Evolutionary conservation across 306 rosid species (phyloP).

Genomic region (Ceratonia siliqua): DNA sequence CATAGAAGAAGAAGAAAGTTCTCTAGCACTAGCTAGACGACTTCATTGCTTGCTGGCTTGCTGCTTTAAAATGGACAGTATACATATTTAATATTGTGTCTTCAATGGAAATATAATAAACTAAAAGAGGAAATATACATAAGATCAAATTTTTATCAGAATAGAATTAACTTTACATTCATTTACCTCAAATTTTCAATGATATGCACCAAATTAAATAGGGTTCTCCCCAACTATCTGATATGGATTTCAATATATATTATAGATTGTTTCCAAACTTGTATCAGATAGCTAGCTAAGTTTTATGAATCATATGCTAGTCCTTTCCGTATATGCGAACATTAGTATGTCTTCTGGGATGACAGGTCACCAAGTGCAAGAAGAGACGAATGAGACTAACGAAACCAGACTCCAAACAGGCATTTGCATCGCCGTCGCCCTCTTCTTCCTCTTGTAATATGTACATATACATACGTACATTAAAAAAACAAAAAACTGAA

Average conservation of each 20-base stretch:
- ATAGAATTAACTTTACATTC: too few species aligned
- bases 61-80: slow-evolving; percentile 2
- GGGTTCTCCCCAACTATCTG: too few species aligned
- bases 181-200: too few species aligned
- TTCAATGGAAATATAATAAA: not conserved
- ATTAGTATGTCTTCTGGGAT: too few species aligned
- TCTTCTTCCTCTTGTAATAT: not conserved
- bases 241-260: too few species aligned
- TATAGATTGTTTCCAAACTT: not conserved
- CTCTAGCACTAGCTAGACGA: not conserved
- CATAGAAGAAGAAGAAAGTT: not conserved
- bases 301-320: not conserved
- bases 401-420: not conserved
- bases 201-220: too few species aligned
- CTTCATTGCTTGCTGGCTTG: not conserved
- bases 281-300: not conserved
- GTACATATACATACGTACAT: not conserved
- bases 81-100: not conserved
- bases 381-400: too few species aligned
- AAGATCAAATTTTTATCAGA: too few species aligned
- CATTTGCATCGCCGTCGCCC: not conserved
- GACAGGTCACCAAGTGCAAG: too few species aligned
- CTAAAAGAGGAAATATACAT: not conserved
- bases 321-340: too few species aligned
- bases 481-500: not conserved